Evolutionary conservation across 768 basidiomycete genomes (phyloP).

Genomic region (Termitomyces sp.): DNA sequence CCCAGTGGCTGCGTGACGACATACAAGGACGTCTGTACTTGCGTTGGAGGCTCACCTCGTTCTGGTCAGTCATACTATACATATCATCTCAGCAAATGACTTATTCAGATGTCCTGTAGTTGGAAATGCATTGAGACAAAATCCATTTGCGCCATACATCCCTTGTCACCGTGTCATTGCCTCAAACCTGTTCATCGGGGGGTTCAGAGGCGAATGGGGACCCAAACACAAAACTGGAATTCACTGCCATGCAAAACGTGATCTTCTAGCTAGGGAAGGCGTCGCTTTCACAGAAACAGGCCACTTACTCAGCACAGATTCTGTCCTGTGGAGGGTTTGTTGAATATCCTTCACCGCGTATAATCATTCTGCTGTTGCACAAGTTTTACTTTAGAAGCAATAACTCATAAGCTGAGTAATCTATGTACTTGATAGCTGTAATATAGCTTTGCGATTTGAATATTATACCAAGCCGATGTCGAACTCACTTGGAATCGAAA

Average conservation of each 20-base stretch:
- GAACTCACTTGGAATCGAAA: no score
- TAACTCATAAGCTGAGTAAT: neutral
- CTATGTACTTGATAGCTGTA: neutral
- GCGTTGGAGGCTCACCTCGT: constrained; percentile 59
- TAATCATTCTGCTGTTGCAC: no score
- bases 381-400: no score
- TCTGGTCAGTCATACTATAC: constrained; percentile 45
- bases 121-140: constrained; percentile 59
- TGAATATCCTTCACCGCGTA: neutral
- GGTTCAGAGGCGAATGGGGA: constrained; percentile 63
- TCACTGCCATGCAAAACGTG: constrained; percentile 44
- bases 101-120: constrained; percentile 32
- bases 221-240: constrained; percentile 38
- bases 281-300: constrained; percentile 47
- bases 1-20: constrained; percentile 53
- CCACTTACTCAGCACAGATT: constrained; percentile 26
- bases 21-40: constrained; percentile 50
- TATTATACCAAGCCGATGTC: no score
- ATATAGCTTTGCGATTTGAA: no score
- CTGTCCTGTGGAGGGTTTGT: constrained; percentile 22
- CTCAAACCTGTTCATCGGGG: constrained; percentile 56
- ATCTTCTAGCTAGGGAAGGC: constrained; percentile 50
- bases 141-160: constrained; percentile 65
- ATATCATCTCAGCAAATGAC: neutral
- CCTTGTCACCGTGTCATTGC: constrained; percentile 74